Base-by-base conservation (phyloP, 805 yeast genomes). In the Komagataella pseudopastoris region DNA sequence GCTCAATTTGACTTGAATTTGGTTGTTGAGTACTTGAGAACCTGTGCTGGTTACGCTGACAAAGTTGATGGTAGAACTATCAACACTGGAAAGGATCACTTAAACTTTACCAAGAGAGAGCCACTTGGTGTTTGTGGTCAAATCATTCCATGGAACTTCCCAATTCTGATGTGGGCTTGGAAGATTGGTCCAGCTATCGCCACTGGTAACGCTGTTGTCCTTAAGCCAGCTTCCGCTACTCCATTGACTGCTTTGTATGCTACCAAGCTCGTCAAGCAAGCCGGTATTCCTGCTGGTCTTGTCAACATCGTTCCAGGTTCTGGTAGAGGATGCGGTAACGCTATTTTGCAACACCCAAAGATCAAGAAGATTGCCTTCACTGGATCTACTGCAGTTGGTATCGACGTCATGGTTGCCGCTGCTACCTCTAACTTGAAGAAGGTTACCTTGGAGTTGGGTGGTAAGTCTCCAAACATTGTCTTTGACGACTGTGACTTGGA, bases 381-480 rank as follows among this genome's bases (percentile, higher is more conserved):
- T 47, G 86, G 86, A 61, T 79, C 85, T 46, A 80, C 86, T 46
- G 76, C 74, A 51, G 74, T 77, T 54, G 98, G 97, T 64, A 85
- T 85, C 67, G 71, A 70, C 60, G 85, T 90, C 64, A 83, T 87
- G 84, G 78, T 77, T 68, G 74, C 77, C 54, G 90, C 96, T 55
- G 88, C 95, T 57, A 81, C 79, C 55, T 77, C 87, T 49, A 81
- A 82, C 69, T 76, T 90, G 69, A 90, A 90, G 78, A 88, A 86
- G 69, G 88, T 89, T 56, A 90, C 97, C 46, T 77, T 90, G 65
- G 98, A 90, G 74, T 80, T 89, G 61, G 98, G 98, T 64, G 98
- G 98, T 65, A 90, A 90, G 74, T 89, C 96, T 36, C 96, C 98
- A 62, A 81, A 85, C 69, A 81, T 90, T 59, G 83, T 90, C 49